These are phyloP conservation scores for Chrysochromulina tobinii DNA, from an alignment of 78 protist species.

Conservation along the genomic window DNA sequence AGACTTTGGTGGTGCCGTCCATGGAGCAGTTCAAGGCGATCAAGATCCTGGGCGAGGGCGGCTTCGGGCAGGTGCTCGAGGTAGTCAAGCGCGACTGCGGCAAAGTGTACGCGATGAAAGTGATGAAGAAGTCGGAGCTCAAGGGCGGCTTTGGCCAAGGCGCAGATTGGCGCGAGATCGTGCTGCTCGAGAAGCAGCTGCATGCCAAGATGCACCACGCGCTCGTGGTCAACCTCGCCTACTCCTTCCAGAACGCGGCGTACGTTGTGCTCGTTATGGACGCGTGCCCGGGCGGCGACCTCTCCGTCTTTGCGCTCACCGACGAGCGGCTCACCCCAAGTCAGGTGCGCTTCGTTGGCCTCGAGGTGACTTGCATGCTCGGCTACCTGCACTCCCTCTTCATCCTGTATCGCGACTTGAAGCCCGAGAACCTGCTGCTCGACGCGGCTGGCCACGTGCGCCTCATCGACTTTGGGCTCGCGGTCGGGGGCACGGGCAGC, in stretches of 20 bases:
- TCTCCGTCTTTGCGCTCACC: background rate
- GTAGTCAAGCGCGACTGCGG: slow-evolving; percentile 26
- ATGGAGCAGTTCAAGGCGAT: background rate
- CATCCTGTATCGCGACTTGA: slow-evolving; percentile 18
- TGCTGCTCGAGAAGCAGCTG: background rate
- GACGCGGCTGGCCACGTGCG: background rate
- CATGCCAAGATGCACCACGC: background rate
- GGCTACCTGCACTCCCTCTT: background rate
- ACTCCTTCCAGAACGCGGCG: slow-evolving; percentile 9
- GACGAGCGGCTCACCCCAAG: background rate
- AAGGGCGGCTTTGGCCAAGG: background rate
- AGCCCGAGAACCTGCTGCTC: slow-evolving; percentile 19
- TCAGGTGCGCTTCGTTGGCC: background rate
- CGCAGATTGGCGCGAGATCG: background rate
- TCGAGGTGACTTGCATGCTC: background rate
- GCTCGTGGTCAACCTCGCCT: slow-evolving; percentile 15
- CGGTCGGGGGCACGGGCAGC: too few relatives aligned
- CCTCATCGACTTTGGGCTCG: too few relatives aligned
- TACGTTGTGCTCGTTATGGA: slow-evolving; percentile 21
- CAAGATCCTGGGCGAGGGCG: slow-evolving; percentile 5
- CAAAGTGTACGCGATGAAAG: slow-evolving; percentile 7
- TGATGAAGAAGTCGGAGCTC: background rate
- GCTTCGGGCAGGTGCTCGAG: slow-evolving; percentile 9
- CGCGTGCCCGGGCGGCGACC: background rate
- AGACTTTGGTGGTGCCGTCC: background rate